These are phyloP conservation scores for Triticum urartu DNA, from an alignment of 176 grass and related monocot species.

Conservation along the genomic window DNA sequence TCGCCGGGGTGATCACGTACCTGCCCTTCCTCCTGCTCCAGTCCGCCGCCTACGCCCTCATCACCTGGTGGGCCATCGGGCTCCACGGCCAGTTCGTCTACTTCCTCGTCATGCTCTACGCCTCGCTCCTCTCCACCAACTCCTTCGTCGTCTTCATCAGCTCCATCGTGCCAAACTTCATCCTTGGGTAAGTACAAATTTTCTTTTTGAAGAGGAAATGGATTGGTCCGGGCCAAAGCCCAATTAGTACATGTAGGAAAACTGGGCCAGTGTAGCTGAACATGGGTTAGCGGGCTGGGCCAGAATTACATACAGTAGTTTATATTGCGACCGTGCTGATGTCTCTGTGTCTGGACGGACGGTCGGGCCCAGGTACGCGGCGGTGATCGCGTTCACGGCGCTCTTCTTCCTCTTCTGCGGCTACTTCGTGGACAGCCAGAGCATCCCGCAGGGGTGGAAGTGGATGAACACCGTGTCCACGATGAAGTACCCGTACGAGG, in stretches of 20 bases:
- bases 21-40: constrained; percentile 66
- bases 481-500: constrained; percentile 75
- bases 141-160: constrained; percentile 75
- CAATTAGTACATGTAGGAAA: neutral
- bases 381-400: constrained; percentile 72
- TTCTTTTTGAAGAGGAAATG: too few species aligned
- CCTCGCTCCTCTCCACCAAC: constrained; percentile 60
- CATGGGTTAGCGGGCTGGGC: neutral
- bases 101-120: constrained; percentile 70
- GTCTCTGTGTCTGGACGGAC: neutral
- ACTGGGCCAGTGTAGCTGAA: too few species aligned
- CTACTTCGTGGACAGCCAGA: constrained; percentile 58
- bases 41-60: constrained; percentile 41
- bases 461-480: constrained; percentile 62
- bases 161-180: constrained; percentile 68
- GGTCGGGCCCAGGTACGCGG: constrained; percentile 35
- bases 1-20: constrained; percentile 50
- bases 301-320: neutral
- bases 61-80: constrained; percentile 51
- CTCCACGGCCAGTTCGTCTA: constrained; percentile 56
- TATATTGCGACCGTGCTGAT: neutral
- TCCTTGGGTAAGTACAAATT: constrained; percentile 34
- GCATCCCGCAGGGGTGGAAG: constrained; percentile 52
- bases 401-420: constrained; percentile 74
- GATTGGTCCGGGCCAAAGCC: neutral